Percentiles rank a stretch among this genome's conserved stretches.
These are phyloP conservation scores for Phyllosticta citrichinensis DNA, from an alignment of 2,329 filamentous ascomycete genomes.

Conservation along the genomic window DNA sequence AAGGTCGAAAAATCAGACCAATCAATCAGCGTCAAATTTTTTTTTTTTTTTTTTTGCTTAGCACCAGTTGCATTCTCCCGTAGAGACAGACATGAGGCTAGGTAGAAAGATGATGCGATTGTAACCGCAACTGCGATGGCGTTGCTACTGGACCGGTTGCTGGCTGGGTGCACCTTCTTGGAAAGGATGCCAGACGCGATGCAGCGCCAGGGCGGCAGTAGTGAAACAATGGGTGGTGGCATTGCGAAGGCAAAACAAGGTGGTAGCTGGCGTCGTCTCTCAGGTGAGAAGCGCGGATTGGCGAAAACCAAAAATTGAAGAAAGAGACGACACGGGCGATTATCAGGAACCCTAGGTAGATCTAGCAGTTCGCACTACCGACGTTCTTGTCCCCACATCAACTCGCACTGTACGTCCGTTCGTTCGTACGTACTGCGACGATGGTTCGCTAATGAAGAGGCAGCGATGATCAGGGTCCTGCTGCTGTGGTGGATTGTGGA, in stretches of 20 bases:
- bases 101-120: not conserved
- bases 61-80: not conserved
- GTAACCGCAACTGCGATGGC: not conserved
- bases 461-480: slow-evolving; percentile 1
- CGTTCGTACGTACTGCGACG: not conserved
- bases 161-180: not conserved
- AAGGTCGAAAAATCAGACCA: not conserved
- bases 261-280: not conserved
- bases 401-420: too few relatives aligned
- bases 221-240: not conserved
- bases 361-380: not conserved
- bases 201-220: not conserved
- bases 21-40: not conserved
- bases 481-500: not conserved
- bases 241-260: not conserved
- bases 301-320: not conserved
- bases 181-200: not conserved
- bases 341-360: too few relatives aligned
- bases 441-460: not conserved
- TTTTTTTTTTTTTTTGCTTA: not conserved
- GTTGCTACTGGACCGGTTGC: not conserved
- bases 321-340: not conserved
- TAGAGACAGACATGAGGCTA: not conserved
- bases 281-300: not conserved
- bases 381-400: not conserved